phyloP scores from a whole-genome alignment of 306 rosid genomes.

The Quercus engelmannii region DNA sequence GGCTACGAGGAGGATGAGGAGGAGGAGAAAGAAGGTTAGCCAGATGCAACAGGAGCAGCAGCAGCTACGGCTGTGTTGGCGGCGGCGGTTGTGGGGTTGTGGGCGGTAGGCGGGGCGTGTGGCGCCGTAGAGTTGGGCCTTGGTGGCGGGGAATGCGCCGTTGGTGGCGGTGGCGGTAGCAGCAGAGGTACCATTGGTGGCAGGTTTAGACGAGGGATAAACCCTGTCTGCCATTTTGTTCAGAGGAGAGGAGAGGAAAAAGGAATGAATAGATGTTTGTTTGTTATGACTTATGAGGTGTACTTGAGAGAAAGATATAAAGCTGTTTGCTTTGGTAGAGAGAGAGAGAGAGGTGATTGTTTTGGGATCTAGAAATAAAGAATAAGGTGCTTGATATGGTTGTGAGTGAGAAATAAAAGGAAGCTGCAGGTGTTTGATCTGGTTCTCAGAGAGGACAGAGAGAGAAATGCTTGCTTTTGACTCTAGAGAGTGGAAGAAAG shows the following conservation, averaged over 20 bases:
- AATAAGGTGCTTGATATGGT: neutral
- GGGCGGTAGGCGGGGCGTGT: constrained; percentile 79
- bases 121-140: constrained; percentile 63
- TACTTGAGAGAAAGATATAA: neutral
- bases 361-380: neutral
- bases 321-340: neutral
- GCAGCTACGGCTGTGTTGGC: constrained; percentile 39
- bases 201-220: constrained; percentile 56
- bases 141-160: constrained; percentile 53
- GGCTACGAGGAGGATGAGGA: constrained; percentile 49
- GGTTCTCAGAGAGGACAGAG: neutral
- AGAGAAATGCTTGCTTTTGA: neutral
- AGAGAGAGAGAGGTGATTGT: neutral
- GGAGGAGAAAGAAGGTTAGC: constrained; percentile 41
- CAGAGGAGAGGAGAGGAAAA: neutral
- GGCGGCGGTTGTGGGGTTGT: constrained; percentile 44
- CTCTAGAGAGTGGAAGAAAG: neutral
- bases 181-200: constrained; percentile 7
- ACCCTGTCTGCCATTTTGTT: constrained; percentile 61
- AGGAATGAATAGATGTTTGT: neutral
- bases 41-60: constrained; percentile 63
- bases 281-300: constrained; percentile 8
- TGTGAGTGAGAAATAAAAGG: neutral
- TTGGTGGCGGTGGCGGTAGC: constrained; percentile 6
- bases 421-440: neutral